phyloP scores from a whole-genome alignment of 2,329 filamentous ascomycete genomes.

The Paecilomyces fulvus region DNA sequence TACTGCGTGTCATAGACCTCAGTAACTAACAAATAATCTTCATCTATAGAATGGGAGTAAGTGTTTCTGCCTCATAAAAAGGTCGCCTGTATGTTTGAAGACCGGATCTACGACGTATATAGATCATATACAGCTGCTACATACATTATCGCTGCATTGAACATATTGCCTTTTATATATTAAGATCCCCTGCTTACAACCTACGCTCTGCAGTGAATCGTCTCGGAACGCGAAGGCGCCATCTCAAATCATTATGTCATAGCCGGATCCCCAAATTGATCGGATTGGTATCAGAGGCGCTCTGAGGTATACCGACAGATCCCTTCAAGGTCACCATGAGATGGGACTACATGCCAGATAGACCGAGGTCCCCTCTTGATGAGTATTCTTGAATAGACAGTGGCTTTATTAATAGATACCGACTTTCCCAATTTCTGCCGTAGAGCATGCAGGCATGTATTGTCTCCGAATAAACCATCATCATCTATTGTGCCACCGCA shows the following conservation, averaged over 20 bases:
- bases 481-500: too few relatives aligned
- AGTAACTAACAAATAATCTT: background rate
- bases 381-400: too few relatives aligned
- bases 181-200: background rate
- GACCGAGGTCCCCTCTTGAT: too few relatives aligned
- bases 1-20: background rate
- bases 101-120: background rate
- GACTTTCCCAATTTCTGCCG: too few relatives aligned
- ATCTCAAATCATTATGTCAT: background rate
- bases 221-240: background rate
- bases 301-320: too few relatives aligned
- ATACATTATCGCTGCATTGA: background rate
- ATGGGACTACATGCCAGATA: too few relatives aligned
- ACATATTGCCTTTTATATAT: background rate
- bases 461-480: too few relatives aligned
- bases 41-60: background rate
- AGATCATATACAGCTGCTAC: background rate
- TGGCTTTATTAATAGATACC: too few relatives aligned
- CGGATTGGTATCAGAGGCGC: too few relatives aligned
- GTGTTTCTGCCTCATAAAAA: background rate
- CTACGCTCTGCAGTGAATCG: background rate
- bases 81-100: background rate
- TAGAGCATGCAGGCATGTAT: too few relatives aligned
- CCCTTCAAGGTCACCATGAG: too few relatives aligned
- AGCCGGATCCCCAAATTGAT: too few relatives aligned